Evolutionary conservation across 2,329 filamentous ascomycete species (phyloP).

Genomic region (Exserohilum rostratum): DNA sequence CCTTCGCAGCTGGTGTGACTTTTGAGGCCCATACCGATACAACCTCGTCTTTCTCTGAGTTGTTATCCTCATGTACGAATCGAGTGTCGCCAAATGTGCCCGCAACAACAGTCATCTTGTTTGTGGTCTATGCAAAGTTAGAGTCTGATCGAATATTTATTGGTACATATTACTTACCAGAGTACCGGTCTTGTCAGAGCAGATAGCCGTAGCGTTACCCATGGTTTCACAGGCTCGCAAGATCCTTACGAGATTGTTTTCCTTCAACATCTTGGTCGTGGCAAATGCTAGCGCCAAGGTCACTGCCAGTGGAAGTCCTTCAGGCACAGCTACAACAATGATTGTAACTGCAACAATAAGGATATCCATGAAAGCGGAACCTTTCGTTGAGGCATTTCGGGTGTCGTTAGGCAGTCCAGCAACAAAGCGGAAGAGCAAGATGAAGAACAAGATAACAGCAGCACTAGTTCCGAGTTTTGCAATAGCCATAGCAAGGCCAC

Average conservation of each 20-base stretch:
- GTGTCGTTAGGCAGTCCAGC: slow-evolving; percentile 37
- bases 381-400: slow-evolving; percentile 37
- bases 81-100: slow-evolving; percentile 46
- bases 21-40: slow-evolving; percentile 53
- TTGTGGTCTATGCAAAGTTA: slow-evolving; percentile 36
- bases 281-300: slow-evolving; percentile 47
- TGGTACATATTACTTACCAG: slow-evolving; percentile 10
- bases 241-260: slow-evolving; percentile 45
- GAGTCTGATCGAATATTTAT: neutral
- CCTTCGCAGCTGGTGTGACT: slow-evolving; percentile 47
- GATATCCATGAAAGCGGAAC: slow-evolving; percentile 49
- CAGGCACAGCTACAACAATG: slow-evolving; percentile 51
- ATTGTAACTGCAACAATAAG: slow-evolving; percentile 52
- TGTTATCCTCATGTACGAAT: slow-evolving; percentile 60
- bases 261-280: slow-evolving; percentile 44
- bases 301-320: slow-evolving; percentile 47
- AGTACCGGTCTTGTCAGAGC: slow-evolving; percentile 47
- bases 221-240: slow-evolving; percentile 45
- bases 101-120: slow-evolving; percentile 52
- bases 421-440: slow-evolving; percentile 49
- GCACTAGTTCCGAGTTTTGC: slow-evolving; percentile 57
- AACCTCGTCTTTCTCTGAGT: slow-evolving; percentile 46
- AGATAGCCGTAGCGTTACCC: slow-evolving; percentile 46
- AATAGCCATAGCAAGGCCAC: slow-evolving; percentile 58
- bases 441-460: slow-evolving; percentile 47